Evolutionary conservation across 2,329 filamentous ascomycete species (phyloP).

Genomic region (Colletotrichum sp.): DNA sequence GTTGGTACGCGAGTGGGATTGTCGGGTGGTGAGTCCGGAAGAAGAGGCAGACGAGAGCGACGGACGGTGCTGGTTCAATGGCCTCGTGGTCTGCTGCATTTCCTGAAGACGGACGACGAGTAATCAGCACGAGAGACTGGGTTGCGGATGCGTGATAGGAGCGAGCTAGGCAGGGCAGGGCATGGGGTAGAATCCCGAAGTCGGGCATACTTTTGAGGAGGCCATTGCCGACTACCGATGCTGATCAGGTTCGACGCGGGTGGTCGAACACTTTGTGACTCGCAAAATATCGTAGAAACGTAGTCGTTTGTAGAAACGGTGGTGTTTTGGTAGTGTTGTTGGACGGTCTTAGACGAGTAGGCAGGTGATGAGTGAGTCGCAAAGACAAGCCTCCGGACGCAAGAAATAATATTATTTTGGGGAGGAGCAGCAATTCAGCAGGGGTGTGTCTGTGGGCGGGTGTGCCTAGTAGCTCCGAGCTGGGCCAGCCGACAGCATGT

Average conservation of each 20-base stretch:
- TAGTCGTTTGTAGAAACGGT: neutral
- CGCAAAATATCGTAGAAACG: constrained; percentile 26
- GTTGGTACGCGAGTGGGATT: constrained; percentile 75
- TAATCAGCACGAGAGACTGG: constrained; percentile 42
- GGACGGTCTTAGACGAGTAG: constrained; percentile 1
- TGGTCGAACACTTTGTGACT: constrained; percentile 22
- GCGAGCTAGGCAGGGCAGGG: constrained; percentile 16
- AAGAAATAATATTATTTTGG: constrained; percentile 28
- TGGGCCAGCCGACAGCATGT: constrained; percentile 20
- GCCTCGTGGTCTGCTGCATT: constrained; percentile 69
- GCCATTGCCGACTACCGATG: constrained; percentile 56
- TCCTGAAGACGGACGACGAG: constrained; percentile 50
- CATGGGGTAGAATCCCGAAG: constrained; percentile 18
- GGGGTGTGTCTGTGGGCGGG: constrained; percentile 25
- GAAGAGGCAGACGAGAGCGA: constrained; percentile 62
- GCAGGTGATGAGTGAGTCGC: constrained; percentile 20
- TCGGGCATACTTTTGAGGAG: constrained; percentile 63
- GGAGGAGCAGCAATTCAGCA: constrained; percentile 24
- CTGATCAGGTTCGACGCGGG: constrained; percentile 27
- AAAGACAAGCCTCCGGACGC: constrained; percentile 18
- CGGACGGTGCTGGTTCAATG: constrained; percentile 67
- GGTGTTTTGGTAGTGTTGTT: constrained; percentile 1
- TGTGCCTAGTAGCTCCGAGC: constrained; percentile 20
- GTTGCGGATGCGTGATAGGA: constrained; percentile 14
- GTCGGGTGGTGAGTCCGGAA: constrained; percentile 64